Evolutionary conservation across 306 rosid genomes (phyloP).

Genomic region (Acacia crassicarpa): DNA sequence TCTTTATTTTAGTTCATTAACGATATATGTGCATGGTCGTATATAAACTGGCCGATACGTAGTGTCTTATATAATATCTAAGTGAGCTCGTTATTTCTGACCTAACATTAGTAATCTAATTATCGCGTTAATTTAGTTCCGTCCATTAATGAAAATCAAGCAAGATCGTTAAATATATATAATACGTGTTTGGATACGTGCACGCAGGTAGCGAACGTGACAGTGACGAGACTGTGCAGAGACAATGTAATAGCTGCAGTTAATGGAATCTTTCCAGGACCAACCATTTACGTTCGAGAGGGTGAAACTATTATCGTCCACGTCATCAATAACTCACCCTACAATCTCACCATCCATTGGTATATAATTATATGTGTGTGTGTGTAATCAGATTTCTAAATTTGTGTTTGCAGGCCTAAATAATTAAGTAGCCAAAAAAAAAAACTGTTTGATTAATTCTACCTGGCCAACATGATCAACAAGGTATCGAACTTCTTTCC

Average conservation of each 20-base stretch:
- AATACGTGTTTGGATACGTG: not conserved
- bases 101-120: too few species aligned
- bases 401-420: not conserved
- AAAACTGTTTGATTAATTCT: not conserved
- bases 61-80: too few species aligned
- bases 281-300: constrained; percentile 44
- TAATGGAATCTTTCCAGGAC: constrained; percentile 51
- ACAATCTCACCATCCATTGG: constrained; percentile 54
- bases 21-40: too few species aligned
- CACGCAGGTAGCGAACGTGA: constrained; percentile 41
- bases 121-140: too few species aligned
- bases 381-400: not conserved
- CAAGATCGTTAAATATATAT: not conserved
- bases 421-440: too few species aligned
- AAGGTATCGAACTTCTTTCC: too few species aligned
- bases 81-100: too few species aligned
- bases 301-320: constrained; percentile 52
- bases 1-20: not conserved
- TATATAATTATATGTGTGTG: too few species aligned
- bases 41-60: too few species aligned
- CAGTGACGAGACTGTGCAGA: constrained; percentile 31
- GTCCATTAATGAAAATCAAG: too few species aligned
- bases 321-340: constrained; percentile 50
- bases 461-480: not conserved
- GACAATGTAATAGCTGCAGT: constrained; percentile 45